phyloP scores from a whole-genome alignment of 2,329 filamentous ascomycete genomes.

The Davidsoniella virescens region DNA sequence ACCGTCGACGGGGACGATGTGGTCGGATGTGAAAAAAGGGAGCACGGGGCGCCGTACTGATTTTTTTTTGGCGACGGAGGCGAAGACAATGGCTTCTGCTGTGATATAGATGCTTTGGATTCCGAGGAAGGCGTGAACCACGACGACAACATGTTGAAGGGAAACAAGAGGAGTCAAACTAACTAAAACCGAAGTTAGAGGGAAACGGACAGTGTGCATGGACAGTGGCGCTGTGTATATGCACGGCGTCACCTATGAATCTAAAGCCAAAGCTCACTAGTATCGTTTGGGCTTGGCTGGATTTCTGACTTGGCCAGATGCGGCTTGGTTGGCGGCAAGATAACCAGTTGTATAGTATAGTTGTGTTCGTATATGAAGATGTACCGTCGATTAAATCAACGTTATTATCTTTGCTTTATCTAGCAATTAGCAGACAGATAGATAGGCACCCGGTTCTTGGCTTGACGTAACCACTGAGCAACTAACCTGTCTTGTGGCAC shows the following conservation, averaged over 20 bases:
- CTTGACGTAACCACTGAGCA: no score
- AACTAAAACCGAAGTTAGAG: slow-evolving; percentile 1
- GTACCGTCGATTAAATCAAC: background rate
- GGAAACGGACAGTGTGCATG: slow-evolving; percentile 5
- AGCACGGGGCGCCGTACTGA: no score
- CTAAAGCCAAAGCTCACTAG: slow-evolving; percentile 3
- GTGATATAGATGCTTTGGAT: background rate
- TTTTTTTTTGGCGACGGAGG: no score
- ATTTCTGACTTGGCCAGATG: background rate
- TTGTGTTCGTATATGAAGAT: background rate
- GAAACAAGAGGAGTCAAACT: slow-evolving; percentile 4
- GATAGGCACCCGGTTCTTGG: background rate
- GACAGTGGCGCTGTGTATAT: background rate
- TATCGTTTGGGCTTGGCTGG: slow-evolving; percentile 7
- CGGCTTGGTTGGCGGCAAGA: background rate
- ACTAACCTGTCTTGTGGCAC: no score
- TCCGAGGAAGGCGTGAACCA: slow-evolving; percentile 1
- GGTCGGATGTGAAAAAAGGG: no score
- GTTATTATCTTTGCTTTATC: background rate
- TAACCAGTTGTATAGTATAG: no score
- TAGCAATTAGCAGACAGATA: no score
- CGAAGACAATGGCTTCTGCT: background rate
- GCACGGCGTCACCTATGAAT: background rate
- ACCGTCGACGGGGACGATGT: no score
- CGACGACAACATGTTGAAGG: slow-evolving; percentile 6